phyloP scores from a whole-genome alignment of 2,329 filamentous ascomycete species.

The Xylaria polymorpha region DNA sequence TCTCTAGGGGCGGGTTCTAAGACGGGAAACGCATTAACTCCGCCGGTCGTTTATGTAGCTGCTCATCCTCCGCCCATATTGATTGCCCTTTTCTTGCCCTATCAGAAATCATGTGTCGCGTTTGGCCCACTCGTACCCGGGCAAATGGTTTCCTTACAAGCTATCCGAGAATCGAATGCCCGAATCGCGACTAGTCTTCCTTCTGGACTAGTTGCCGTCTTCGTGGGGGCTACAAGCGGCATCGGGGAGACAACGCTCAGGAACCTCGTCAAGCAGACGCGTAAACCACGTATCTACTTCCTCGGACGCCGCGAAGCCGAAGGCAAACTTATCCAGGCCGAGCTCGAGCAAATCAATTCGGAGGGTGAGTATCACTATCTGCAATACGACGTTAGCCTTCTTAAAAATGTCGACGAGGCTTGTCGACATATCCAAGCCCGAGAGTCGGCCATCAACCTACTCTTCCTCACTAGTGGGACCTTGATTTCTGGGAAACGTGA shows the following conservation, averaged over 20 bases:
- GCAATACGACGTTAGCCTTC: slow-evolving; percentile 60
- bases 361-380: slow-evolving; percentile 60
- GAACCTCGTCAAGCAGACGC: slow-evolving; percentile 50
- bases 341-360: slow-evolving; percentile 57
- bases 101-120: no score
- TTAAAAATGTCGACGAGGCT: slow-evolving; percentile 62
- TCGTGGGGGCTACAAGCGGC: slow-evolving; percentile 63
- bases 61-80: no score
- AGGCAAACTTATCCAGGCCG: slow-evolving; percentile 53
- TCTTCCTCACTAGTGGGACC: slow-evolving; percentile 59
- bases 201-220: slow-evolving; percentile 57
- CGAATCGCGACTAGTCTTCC: slow-evolving; percentile 47
- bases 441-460: slow-evolving; percentile 59
- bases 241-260: slow-evolving; percentile 63
- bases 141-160: slow-evolving; percentile 36
- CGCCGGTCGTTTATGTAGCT: no score
- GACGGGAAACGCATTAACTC: no score
- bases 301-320: slow-evolving; percentile 58
- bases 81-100: no score
- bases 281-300: slow-evolving; percentile 61
- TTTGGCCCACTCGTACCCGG: not conserved
- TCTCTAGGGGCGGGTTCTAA: no score
- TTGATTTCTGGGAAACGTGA: slow-evolving; percentile 16
- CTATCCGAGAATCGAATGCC: slow-evolving; percentile 54
- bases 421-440: slow-evolving; percentile 58